Evolutionary conservation across 2,329 filamentous ascomycete genomes (phyloP).

Genomic region (Fusarium subglutinans): DNA sequence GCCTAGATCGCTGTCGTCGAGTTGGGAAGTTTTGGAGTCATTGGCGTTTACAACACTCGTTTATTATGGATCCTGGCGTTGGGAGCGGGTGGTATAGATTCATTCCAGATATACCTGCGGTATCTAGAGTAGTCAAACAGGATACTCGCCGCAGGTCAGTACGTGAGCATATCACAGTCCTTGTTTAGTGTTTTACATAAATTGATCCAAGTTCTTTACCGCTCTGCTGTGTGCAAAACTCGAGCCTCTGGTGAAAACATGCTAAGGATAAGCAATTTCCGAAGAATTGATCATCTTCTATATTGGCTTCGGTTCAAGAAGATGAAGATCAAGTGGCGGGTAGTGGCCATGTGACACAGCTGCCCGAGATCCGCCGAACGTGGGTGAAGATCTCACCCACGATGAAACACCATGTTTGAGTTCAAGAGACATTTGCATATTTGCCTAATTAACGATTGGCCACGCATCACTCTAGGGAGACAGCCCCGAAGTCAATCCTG

Average conservation of each 20-base stretch:
- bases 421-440: background rate
- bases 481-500: background rate
- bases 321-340: background rate
- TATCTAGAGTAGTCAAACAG: background rate
- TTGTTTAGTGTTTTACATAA: background rate
- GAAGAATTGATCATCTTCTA: accelerated
- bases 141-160: background rate
- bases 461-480: accelerated
- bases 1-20: background rate
- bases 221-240: accelerated
- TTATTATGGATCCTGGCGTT: background rate
- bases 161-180: background rate
- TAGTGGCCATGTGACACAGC: background rate
- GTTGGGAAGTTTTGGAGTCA: accelerated
- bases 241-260: accelerated
- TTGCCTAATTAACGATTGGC: background rate
- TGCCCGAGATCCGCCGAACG: background rate
- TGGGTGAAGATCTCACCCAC: background rate
- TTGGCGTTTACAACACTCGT: background rate
- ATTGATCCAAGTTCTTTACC: background rate
- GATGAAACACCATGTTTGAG: background rate
- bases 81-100: background rate
- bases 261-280: accelerated
- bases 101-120: background rate
- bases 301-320: no score